Evolutionary conservation across 2,329 filamentous ascomycete species (phyloP).

Genomic region (Stachybotrys echinatus): DNA sequence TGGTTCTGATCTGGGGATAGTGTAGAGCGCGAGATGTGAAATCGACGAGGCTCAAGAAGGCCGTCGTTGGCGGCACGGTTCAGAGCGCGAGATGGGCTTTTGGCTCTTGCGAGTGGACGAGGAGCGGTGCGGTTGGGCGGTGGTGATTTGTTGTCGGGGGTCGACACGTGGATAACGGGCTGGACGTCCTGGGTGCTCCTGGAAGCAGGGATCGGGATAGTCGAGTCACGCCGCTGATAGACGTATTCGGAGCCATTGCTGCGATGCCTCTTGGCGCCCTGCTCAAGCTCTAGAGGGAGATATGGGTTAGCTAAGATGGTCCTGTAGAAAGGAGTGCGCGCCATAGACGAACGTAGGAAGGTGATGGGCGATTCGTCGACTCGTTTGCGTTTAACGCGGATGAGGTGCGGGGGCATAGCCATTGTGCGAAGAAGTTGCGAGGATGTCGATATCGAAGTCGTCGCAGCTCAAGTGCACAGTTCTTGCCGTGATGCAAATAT

Average conservation of each 20-base stretch:
- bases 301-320: too few relatives aligned
- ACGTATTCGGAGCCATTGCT: slow-evolving; percentile 46
- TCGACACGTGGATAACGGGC: slow-evolving; percentile 46
- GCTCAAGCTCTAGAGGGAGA: slow-evolving; percentile 41
- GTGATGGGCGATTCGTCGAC: slow-evolving; percentile 48
- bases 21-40: slow-evolving; percentile 48
- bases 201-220: slow-evolving; percentile 16
- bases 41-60: slow-evolving; percentile 39
- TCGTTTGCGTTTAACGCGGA: slow-evolving; percentile 58
- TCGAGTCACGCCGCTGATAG: slow-evolving; percentile 45
- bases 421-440: slow-evolving; percentile 29
- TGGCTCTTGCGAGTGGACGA: background rate
- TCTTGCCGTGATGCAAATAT: too few relatives aligned
- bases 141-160: slow-evolving; percentile 24
- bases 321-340: too few relatives aligned
- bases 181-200: slow-evolving; percentile 14
- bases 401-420: slow-evolving; percentile 53
- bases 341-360: slow-evolving; percentile 48
- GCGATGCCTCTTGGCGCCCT: slow-evolving; percentile 46
- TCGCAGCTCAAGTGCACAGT: too few relatives aligned
- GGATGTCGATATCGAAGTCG: too few relatives aligned
- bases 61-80: slow-evolving; percentile 5
- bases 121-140: slow-evolving; percentile 3
- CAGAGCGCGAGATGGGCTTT: slow-evolving; percentile 7
- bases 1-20: slow-evolving; percentile 23